phyloP scores from a whole-genome alignment of 2,329 filamentous ascomycete genomes.

The Epichloe gansuensis region DNA sequence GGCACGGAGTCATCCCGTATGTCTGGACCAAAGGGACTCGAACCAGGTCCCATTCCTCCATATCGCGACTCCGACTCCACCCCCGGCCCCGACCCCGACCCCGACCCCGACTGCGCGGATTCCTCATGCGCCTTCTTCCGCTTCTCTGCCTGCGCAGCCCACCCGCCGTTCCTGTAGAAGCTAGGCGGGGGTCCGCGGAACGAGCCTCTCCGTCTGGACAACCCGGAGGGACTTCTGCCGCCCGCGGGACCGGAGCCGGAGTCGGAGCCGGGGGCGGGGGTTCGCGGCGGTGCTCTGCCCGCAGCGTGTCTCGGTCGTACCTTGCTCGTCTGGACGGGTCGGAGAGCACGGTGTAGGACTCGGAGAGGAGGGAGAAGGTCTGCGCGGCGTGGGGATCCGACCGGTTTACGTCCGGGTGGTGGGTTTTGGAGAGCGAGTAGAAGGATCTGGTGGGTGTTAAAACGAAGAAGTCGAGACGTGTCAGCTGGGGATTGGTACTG shows the following conservation, averaged over 20 bases:
- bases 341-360: slow-evolving; percentile 70
- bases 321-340: slow-evolving; percentile 59
- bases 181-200: slow-evolving; percentile 81
- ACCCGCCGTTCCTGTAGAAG: slow-evolving; percentile 75
- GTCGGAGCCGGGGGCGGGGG: slow-evolving; percentile 21
- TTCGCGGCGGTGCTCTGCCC: slow-evolving; percentile 21
- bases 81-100: slow-evolving; percentile 7
- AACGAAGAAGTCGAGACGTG: background rate
- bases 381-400: slow-evolving; percentile 57
- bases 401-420: slow-evolving; percentile 88
- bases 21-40: slow-evolving; percentile 30
- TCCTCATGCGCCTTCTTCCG: slow-evolving; percentile 39
- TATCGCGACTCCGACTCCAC: slow-evolving; percentile 3
- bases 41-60: slow-evolving; percentile 48
- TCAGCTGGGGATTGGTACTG: no score
- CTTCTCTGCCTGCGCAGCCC: slow-evolving; percentile 54
- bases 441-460: slow-evolving; percentile 44
- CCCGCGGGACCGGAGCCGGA: slow-evolving; percentile 49
- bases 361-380: slow-evolving; percentile 72
- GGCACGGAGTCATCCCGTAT: slow-evolving; percentile 41
- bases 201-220: slow-evolving; percentile 61
- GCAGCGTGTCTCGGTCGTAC: slow-evolving; percentile 65
- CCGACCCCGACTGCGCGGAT: slow-evolving; percentile 11
- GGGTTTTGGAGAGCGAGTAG: slow-evolving; percentile 79
- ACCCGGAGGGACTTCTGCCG: slow-evolving; percentile 65